phyloP scores from a whole-genome alignment of 1,284 basidiomycete genomes.

The Stereum hirsutum region DNA sequence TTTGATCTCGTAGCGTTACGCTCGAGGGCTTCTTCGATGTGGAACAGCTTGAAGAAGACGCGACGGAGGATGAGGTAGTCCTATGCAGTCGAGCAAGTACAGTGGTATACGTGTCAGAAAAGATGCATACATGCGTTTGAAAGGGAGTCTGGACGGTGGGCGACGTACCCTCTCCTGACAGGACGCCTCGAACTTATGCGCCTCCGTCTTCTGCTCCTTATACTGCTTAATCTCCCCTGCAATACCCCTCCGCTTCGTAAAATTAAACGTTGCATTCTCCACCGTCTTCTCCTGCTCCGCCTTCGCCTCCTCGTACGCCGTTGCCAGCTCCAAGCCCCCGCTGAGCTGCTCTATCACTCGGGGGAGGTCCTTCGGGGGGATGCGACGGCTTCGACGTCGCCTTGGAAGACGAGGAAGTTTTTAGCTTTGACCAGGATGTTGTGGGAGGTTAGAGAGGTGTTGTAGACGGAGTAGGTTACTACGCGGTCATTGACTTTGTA shows the following conservation, averaged over 20 bases:
- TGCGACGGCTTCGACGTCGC: conserved; percentile 97
- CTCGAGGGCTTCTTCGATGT: conserved; percentile 80
- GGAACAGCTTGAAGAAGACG: conserved; percentile 84
- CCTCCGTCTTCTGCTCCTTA: conserved; percentile 94
- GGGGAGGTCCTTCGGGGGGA: conserved; percentile 85
- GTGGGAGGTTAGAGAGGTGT: conserved; percentile 75
- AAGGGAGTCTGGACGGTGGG: too few relatives aligned
- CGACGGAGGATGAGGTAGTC: conserved; percentile 78
- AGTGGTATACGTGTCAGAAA: not conserved
- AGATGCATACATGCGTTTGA: not conserved
- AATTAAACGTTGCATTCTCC: conserved; percentile 90
- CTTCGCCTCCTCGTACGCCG: conserved; percentile 87
- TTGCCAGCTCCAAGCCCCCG: conserved; percentile 83
- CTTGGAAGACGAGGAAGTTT: conserved; percentile 99
- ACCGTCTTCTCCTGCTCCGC: conserved; percentile 84
- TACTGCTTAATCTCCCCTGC: conserved; percentile 95
- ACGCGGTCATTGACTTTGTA: conserved; percentile 77
- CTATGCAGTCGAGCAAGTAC: conserved; percentile 26
- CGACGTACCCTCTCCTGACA: conserved; percentile 56
- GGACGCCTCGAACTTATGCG: conserved; percentile 80
- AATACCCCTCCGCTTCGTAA: conserved; percentile 88
- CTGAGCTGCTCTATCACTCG: conserved; percentile 93
- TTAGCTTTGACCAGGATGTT: conserved; percentile 99
- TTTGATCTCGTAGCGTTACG: conserved; percentile 63
- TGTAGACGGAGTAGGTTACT: conserved; percentile 82